Conservation (phyloP, 768 basidiomycete species). For the Trametes villosa region DNA sequence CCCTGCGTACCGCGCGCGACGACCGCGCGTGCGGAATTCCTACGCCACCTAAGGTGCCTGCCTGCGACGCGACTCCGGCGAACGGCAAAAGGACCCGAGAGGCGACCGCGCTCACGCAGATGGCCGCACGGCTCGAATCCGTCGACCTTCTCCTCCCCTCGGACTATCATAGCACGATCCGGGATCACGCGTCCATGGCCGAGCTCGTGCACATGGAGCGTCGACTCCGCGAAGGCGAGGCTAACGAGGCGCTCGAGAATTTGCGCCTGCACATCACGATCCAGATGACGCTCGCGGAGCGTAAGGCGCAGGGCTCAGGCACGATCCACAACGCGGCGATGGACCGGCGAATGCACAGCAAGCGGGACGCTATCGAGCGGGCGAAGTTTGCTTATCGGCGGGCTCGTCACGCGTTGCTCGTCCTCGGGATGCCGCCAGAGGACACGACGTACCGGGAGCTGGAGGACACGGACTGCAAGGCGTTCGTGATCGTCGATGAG, state of each 20-base stretch:
- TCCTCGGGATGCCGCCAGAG: not conserved
- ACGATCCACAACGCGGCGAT: not conserved
- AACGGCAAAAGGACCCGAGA: no score
- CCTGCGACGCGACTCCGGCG: not conserved
- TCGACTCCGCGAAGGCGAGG: not conserved
- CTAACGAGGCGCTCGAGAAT: slow-evolving; percentile 8
- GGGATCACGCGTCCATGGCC: not conserved
- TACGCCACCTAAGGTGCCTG: not conserved
- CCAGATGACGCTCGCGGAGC: not conserved
- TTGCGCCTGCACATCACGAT: slow-evolving; percentile 11
- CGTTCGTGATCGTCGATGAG: not conserved
- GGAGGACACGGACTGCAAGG: not conserved
- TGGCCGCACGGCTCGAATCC: not conserved
- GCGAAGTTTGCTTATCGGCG: not conserved
- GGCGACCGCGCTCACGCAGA: not conserved
- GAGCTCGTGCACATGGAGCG: not conserved
- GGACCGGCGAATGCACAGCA: not conserved
- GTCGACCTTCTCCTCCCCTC: not conserved
- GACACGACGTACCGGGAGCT: not conserved
- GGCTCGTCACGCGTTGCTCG: not conserved
- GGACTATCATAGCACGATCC: not conserved
- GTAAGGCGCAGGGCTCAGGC: not conserved
- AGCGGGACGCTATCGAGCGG: not conserved
- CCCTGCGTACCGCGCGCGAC: no score
- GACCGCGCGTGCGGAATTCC: not conserved